phyloP scores from a whole-genome alignment of 805 yeast species.

The Ogataea naganishii region DNA sequence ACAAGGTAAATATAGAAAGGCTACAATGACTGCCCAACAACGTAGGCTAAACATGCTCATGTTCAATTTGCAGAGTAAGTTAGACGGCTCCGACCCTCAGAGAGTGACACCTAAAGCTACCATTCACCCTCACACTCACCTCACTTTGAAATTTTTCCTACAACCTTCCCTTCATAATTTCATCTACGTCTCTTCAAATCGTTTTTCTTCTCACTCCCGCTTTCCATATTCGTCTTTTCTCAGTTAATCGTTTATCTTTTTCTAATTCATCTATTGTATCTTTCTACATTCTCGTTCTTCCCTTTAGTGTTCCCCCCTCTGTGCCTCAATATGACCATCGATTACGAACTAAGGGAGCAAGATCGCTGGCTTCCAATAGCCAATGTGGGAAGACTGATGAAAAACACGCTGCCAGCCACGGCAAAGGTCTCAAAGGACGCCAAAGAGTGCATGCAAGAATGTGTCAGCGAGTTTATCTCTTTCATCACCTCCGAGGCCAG shows the following conservation, averaged over 20 bases:
- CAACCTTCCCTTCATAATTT: no score
- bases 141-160: no score
- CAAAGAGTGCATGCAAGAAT: conserved; percentile 68
- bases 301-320: not conserved
- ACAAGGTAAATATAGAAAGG: no score
- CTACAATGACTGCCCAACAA: no score
- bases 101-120: no score
- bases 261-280: no score
- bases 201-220: conserved; percentile 3
- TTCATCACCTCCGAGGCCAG: conserved; percentile 61
- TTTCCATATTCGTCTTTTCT: conserved; percentile 4
- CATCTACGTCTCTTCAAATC: no score
- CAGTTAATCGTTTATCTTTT: conserved; percentile 5
- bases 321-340: conserved; percentile 14
- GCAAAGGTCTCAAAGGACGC: conserved; percentile 78
- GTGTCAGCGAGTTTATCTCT: conserved; percentile 59
- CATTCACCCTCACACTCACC: no score
- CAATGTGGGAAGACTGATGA: conserved; percentile 70
- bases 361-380: conserved; percentile 58
- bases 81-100: no score
- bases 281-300: conserved; percentile 4
- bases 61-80: no score
- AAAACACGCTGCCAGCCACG: conserved; percentile 58
- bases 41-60: no score
- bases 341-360: conserved; percentile 48